Conservation (phyloP, 164 flowering plant species). For the Amborella trichopoda region DNA sequence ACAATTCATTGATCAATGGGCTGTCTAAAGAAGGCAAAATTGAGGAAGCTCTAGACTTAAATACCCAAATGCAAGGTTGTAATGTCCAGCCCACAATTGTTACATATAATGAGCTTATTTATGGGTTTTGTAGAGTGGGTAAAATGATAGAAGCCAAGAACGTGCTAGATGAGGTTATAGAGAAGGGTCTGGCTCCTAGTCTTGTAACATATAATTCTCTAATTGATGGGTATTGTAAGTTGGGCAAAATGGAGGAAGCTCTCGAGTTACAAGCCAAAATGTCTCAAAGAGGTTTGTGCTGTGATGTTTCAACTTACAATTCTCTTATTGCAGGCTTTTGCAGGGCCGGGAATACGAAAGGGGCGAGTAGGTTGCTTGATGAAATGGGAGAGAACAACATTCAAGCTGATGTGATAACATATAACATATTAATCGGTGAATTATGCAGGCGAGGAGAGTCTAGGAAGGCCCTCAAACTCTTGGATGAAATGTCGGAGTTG, state of each 20-base stretch:
- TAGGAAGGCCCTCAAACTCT: slow-evolving; percentile 15
- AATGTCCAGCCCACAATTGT: slow-evolving; percentile 13
- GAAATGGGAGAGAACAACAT: slow-evolving; percentile 19
- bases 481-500: slow-evolving; percentile 16
- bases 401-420: slow-evolving; percentile 17
- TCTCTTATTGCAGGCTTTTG: slow-evolving; percentile 20
- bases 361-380: slow-evolving; percentile 18
- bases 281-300: slow-evolving; percentile 6
- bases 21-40: slow-evolving; percentile 16
- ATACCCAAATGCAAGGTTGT: slow-evolving; percentile 10
- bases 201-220: slow-evolving; percentile 16
- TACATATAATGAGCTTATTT: slow-evolving; percentile 17
- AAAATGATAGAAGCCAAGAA: slow-evolving; percentile 15
- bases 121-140: slow-evolving; percentile 18
- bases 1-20: slow-evolving; percentile 21
- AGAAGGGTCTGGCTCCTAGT: slow-evolving; percentile 8
- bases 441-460: slow-evolving; percentile 16
- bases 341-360: slow-evolving; percentile 10
- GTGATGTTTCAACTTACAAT: slow-evolving; percentile 16
- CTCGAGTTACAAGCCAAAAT: slow-evolving; percentile 9
- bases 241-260: slow-evolving; percentile 15
- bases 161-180: slow-evolving; percentile 8
- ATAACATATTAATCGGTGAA: slow-evolving; percentile 19
- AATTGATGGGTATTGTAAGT: slow-evolving; percentile 19
- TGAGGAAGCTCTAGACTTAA: slow-evolving; percentile 12